Conservation (phyloP, 805 yeast genomes). For the Saccharomycopsis malanga region DNA sequence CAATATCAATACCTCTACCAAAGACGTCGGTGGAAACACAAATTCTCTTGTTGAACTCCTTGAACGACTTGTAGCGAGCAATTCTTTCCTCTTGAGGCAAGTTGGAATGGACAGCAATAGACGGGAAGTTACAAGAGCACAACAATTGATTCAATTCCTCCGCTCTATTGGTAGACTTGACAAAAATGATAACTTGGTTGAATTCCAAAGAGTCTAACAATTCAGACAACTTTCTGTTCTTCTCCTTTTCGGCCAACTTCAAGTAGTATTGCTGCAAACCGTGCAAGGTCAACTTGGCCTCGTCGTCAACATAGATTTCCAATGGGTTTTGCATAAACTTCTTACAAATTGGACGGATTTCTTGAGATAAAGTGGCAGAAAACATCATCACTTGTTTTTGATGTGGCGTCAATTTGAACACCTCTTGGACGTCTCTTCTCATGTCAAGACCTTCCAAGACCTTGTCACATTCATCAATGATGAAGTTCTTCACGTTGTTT, state of each 20-base stretch:
- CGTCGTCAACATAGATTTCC: slow-evolving; percentile 96
- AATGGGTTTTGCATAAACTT: slow-evolving; percentile 97
- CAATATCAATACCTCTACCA: slow-evolving; percentile 99
- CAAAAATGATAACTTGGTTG: slow-evolving; percentile 97
- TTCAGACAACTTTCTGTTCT: slow-evolving; percentile 88
- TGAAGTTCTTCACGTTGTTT: slow-evolving; percentile 86
- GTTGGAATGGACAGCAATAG: slow-evolving; percentile 93
- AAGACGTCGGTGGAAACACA: slow-evolving; percentile 98
- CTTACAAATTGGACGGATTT: slow-evolving; percentile 93
- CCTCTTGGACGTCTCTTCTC: slow-evolving; percentile 98
- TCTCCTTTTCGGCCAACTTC: slow-evolving; percentile 83
- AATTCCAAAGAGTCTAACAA: slow-evolving; percentile 90
- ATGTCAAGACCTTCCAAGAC: slow-evolving; percentile 85
- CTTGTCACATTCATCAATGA: slow-evolving; percentile 97
- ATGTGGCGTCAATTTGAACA: slow-evolving; percentile 95
- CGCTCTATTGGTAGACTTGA: slow-evolving; percentile 86
- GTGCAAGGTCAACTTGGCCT: slow-evolving; percentile 92
- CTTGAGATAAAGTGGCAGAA: slow-evolving; percentile 91
- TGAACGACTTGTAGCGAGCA: slow-evolving; percentile 90
- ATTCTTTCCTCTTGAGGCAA: slow-evolving; percentile 97
- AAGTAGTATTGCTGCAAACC: slow-evolving; percentile 96
- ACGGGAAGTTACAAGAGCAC: slow-evolving; percentile 91
- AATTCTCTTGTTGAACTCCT: slow-evolving; percentile 96
- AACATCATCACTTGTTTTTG: slow-evolving; percentile 99
- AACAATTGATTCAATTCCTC: slow-evolving; percentile 82